phyloP scores from a whole-genome alignment of 305 asterid species.

The Solanum hybrid region DNA sequence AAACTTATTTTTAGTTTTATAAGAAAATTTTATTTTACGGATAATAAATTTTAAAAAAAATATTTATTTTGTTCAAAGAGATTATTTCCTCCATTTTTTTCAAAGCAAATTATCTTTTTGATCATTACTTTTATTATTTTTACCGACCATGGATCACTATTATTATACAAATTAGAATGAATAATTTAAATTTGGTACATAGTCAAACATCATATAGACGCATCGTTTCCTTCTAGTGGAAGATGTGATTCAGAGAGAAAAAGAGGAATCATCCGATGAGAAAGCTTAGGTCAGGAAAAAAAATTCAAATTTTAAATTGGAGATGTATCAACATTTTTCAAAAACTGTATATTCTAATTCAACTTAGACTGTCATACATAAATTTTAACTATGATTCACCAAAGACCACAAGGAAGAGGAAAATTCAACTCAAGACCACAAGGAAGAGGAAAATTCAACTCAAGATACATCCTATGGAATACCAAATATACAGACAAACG shows the following conservation, averaged over 20 bases:
- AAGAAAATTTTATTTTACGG: no score
- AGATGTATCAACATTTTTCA: background rate
- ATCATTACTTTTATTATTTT: background rate
- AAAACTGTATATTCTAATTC: background rate
- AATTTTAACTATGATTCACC: background rate
- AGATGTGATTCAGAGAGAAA: background rate
- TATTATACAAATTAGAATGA: background rate
- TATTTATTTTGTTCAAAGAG: no score
- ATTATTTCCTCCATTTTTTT: no score
- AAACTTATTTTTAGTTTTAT: background rate
- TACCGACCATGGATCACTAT: background rate
- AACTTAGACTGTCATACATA: background rate
- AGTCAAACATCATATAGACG: background rate
- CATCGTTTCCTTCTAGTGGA: background rate
- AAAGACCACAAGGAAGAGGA: background rate
- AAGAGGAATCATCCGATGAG: background rate
- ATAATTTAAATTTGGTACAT: background rate
- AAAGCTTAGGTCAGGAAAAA: background rate
- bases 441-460: background rate
- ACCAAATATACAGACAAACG: background rate
- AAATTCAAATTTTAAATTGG: background rate
- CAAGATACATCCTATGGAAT: background rate
- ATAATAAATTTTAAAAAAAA: no score
- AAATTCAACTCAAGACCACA: background rate
- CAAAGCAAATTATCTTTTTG: no score